These are phyloP conservation scores for Crithidia expoeki DNA, from an alignment of 208 protist genomes.

Conservation along the genomic window DNA sequence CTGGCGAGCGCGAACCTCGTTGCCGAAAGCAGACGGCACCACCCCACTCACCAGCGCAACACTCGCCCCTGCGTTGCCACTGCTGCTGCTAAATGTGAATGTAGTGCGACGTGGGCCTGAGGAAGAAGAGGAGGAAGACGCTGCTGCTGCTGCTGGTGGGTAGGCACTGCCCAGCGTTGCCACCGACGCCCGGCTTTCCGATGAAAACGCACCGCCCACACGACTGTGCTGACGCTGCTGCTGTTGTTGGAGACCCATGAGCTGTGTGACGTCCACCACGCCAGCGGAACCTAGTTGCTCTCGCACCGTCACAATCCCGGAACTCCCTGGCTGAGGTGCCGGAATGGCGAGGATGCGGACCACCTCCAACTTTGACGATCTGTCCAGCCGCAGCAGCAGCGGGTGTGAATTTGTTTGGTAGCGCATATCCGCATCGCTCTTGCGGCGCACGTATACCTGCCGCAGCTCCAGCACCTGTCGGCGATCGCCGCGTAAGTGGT, in stretches of 20 bases:
- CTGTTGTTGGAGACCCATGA: conserved; percentile 22
- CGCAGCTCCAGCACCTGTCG: conserved; percentile 79
- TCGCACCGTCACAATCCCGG: conserved; percentile 57
- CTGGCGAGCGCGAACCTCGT: conserved; percentile 47
- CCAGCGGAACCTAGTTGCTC: conserved; percentile 43
- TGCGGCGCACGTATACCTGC: conserved; percentile 67
- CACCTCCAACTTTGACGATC: conserved; percentile 69
- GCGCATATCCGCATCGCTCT: conserved; percentile 72
- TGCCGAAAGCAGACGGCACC: conserved; percentile 48
- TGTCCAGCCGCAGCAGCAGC: conserved; percentile 71
- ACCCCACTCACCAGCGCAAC: conserved; percentile 39
- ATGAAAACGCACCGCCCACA: conserved; percentile 3
- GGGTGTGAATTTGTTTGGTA: conserved; percentile 81
- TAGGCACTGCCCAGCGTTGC: conserved; percentile 5
- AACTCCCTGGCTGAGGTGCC: conserved; percentile 18
- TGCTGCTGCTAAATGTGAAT: conserved; percentile 46
- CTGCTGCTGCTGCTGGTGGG: conserved; percentile 31
- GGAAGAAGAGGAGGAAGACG: conserved; percentile 54
- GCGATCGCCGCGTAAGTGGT: conserved; percentile 67
- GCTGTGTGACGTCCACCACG: conserved; percentile 64
- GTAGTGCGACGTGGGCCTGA: conserved; percentile 56
- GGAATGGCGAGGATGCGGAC: conserved; percentile 64
- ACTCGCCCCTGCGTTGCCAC: conserved; percentile 30
- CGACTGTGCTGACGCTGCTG: background rate
- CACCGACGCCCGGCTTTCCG: conserved; percentile 25